Conservation (phyloP, 2,329 filamentous ascomycete genomes). For the Hypoxylon sp. region DNA sequence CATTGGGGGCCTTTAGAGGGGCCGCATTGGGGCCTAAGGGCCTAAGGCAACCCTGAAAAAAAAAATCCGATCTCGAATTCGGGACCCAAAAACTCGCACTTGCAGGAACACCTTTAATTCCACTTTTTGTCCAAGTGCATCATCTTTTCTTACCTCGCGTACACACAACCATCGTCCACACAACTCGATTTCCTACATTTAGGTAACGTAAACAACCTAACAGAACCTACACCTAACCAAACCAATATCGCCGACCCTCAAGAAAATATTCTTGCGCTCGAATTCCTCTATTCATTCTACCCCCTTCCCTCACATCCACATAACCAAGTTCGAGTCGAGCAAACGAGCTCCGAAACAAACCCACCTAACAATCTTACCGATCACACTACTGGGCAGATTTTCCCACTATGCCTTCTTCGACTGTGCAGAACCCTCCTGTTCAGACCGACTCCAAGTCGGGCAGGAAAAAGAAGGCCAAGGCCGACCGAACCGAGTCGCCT, state of each 20-base stretch:
- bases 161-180: background rate
- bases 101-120: conserved; percentile 37
- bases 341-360: conserved; percentile 28
- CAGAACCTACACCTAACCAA: conserved; percentile 6
- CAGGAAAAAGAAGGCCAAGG: conserved; percentile 77
- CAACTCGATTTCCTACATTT: conserved; percentile 4
- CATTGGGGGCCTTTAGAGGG: conserved; percentile 13
- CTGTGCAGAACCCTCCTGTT: conserved; percentile 72
- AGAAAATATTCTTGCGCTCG: conserved; percentile 21
- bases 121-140: conserved; percentile 16
- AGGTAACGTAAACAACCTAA: conserved; percentile 9
- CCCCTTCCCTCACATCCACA: conserved; percentile 7
- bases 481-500: conserved; percentile 66
- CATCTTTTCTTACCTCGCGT: conserved; percentile 10
- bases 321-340: conserved; percentile 13
- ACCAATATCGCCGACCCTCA: conserved; percentile 12
- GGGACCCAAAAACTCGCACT: conserved; percentile 30
- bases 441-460: conserved; percentile 74
- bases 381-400: conserved; percentile 38
- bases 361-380: conserved; percentile 10
- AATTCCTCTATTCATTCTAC: conserved; percentile 6
- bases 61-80: conserved; percentile 30
- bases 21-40: conserved; percentile 20
- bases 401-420: conserved; percentile 71
- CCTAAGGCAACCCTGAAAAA: conserved; percentile 21